These are phyloP conservation scores for Diaporthe capsici DNA, from an alignment of 2,329 filamentous ascomycete genomes.

Conservation along the genomic window DNA sequence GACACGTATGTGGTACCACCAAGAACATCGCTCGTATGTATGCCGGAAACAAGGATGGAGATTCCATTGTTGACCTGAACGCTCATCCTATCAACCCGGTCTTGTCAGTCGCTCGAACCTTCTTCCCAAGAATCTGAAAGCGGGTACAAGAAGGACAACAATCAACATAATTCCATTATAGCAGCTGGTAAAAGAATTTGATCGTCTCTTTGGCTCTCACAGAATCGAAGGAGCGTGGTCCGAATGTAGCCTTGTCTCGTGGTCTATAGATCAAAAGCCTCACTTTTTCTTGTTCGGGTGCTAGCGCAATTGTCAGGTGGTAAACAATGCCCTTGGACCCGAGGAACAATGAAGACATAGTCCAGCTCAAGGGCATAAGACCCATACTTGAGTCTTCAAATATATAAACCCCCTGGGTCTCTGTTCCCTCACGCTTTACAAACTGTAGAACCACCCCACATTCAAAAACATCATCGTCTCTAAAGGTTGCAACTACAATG, in stretches of 20 bases:
- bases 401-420: not conserved
- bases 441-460: not conserved
- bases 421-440: not conserved
- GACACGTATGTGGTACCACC: too few species aligned
- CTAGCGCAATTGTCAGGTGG: not conserved
- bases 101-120: not conserved
- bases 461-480: not conserved
- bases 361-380: too few species aligned
- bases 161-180: too few species aligned
- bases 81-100: rapidly evolving
- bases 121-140: too few species aligned
- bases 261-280: not conserved
- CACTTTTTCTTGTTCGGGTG: not conserved
- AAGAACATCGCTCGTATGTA: too few species aligned
- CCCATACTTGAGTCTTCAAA: not conserved
- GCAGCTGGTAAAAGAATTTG: too few species aligned
- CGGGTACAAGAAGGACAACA: too few species aligned
- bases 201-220: not conserved
- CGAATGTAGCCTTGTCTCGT: not conserved
- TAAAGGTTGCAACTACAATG: not conserved
- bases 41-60: too few species aligned
- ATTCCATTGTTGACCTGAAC: not conserved
- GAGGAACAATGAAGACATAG: not conserved
- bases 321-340: not conserved
- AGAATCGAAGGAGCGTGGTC: too few species aligned